These are phyloP conservation scores for Magnusiomyces tetraspermus DNA, from an alignment of 1,139 yeast species.

Conservation along the genomic window DNA sequence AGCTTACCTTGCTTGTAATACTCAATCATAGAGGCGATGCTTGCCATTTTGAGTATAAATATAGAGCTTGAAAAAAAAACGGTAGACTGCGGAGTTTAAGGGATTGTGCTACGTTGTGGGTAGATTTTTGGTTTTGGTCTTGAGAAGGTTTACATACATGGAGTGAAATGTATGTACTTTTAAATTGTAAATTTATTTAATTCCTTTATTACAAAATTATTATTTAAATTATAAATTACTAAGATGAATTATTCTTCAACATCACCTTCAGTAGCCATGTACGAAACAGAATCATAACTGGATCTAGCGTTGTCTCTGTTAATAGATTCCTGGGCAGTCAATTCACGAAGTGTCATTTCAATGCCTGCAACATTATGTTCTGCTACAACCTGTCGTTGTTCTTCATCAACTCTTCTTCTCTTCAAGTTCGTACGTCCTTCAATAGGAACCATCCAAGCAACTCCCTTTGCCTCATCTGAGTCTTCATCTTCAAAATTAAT, in stretches of 20 bases:
- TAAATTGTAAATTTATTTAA: too few species aligned
- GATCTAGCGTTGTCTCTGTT: constrained; percentile 60
- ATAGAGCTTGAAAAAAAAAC: not conserved
- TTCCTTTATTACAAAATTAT: too few species aligned
- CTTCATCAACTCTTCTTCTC: constrained; percentile 64
- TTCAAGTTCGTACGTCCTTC: constrained; percentile 71
- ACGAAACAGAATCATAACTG: constrained; percentile 58
- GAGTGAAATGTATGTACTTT: too few species aligned
- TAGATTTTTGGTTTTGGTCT: too few species aligned
- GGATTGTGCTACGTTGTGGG: not conserved
- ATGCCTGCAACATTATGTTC: constrained; percentile 41
- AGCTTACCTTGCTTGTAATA: constrained; percentile 10
- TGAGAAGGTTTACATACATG: too few species aligned
- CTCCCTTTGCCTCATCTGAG: constrained; percentile 15
- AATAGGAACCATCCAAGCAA: constrained; percentile 72
- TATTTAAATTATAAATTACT: too few species aligned
- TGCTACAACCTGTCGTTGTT: constrained; percentile 41
- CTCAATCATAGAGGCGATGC: constrained; percentile 6
- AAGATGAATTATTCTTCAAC: not conserved
- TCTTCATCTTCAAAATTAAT: constrained; percentile 45
- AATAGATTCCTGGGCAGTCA: constrained; percentile 59
- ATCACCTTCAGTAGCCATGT: constrained; percentile 18
- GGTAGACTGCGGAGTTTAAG: not conserved
- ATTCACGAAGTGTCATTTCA: constrained; percentile 58
- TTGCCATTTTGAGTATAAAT: not conserved